Base-by-base conservation (phyloP, 1,284 basidiomycete genomes). In the Fomitopsis pinicola region DNA sequence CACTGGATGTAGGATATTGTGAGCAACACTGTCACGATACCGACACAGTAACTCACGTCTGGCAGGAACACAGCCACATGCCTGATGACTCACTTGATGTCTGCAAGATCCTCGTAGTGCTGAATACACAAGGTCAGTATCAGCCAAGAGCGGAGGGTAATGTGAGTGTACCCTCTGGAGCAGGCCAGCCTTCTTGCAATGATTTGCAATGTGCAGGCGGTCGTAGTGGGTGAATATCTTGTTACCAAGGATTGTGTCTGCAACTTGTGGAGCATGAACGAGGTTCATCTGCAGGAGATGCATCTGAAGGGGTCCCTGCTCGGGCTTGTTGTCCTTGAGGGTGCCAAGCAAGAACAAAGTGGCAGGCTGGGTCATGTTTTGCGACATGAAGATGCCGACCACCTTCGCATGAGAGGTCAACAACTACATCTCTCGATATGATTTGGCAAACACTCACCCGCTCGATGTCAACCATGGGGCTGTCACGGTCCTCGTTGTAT, bases 151-250 rank as follows among this genome's bases (percentile, higher is more conserved):
- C 40, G 55, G 42, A 1, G 57, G 55, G 33, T 45, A 58, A 17
- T 22, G 10, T 60, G 19, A 1, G 76, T 86, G 66, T 71, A 92
- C 91, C 64, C 96, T 83, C 78, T 99, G 97, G 72, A 98, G 76
- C 36, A 99, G 80, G 52, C 97, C 97, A 63, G 97, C 97, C 81
- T 98, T 98, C 81, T 99, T 97, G 71, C 96, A 98, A 56, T 99
- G 83, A 77, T 98, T 98, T 67, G 97, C 97, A 71, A 99, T 94
- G 65, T 97, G 86, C 3, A 97, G 95, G 42, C 93, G 88, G 76
- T 99, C 97, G 73, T 98, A 99, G 75, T 99, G 90, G 2, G 92
- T 87, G 77, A 99, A 98, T 94, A 99, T 98, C 71, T 98, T 94
- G 76, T 99, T 99, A 54, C 96, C 95, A 42, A 99, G 89, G 68